Conservation (phyloP, 1,284 basidiomycete species). For the Lignosus rhinocerotis region DNA sequence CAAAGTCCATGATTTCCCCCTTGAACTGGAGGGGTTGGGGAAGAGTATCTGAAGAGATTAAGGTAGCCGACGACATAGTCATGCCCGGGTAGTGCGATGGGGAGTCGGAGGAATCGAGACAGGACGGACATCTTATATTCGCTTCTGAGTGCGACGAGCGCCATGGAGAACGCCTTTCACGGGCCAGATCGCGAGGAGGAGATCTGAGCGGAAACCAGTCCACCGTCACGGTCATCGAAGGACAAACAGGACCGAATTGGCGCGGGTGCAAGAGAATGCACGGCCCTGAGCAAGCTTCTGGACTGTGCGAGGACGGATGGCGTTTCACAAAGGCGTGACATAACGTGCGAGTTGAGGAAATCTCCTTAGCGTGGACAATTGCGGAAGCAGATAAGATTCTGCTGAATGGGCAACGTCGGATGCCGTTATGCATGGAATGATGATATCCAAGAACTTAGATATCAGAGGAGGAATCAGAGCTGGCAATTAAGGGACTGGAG, state of each 20-base stretch:
- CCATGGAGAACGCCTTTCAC: slow-evolving; percentile 25
- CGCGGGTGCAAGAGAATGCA: slow-evolving; percentile 21
- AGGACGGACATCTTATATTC: slow-evolving; percentile 31
- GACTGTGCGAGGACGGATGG: slow-evolving; percentile 23
- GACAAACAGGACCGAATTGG: slow-evolving; percentile 29
- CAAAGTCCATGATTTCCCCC: slow-evolving; percentile 67
- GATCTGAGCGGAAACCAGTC: slow-evolving; percentile 27
- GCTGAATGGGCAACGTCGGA: slow-evolving; percentile 25
- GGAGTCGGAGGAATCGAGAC: slow-evolving; percentile 20
- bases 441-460: slow-evolving; percentile 22
- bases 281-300: slow-evolving; percentile 32
- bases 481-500: slow-evolving; percentile 8
- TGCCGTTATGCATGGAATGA: slow-evolving; percentile 32
- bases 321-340: slow-evolving; percentile 30
- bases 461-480: slow-evolving; percentile 26
- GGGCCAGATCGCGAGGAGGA: slow-evolving; percentile 25
- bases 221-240: slow-evolving; percentile 23
- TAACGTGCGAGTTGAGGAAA: slow-evolving; percentile 29
- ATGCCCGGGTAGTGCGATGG: slow-evolving; percentile 19
- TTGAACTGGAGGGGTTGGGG: slow-evolving; percentile 50
- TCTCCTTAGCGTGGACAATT: slow-evolving; percentile 19
- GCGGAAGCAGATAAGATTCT: slow-evolving; percentile 31
- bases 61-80: slow-evolving; percentile 37
- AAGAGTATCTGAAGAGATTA: slow-evolving; percentile 26
- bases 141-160: slow-evolving; percentile 21